Percentiles rank a stretch among this genome's conserved stretches.
These are phyloP conservation scores for Dinochytrium kinnereticum DNA, from an alignment of 371 early-diverging fungal genomes.

Conservation along the genomic window DNA sequence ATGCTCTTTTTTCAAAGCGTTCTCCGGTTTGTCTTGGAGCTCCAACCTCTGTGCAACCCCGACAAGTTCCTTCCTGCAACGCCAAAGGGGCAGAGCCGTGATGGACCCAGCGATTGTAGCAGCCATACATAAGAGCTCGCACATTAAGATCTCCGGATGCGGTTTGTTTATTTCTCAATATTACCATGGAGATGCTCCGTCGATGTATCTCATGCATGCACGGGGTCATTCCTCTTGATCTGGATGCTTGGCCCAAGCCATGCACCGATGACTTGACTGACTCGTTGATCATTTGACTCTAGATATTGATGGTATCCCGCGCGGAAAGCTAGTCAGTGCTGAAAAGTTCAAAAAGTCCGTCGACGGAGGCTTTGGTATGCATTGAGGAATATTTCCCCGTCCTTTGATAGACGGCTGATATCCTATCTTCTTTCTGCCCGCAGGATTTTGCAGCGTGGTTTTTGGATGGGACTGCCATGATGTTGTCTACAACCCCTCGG, in stretches of 20 bases:
- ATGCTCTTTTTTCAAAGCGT: not conserved
- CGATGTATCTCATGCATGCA: no score
- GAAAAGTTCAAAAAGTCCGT: conserved; percentile 68
- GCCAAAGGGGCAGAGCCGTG: no score
- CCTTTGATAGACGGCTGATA: no score
- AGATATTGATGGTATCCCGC: conserved; percentile 79
- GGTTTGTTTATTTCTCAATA: conserved; percentile 2
- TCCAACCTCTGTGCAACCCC: no score
- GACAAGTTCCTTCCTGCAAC: no score
- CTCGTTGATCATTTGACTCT: no score
- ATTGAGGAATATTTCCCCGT: no score
- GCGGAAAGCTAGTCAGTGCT: conserved; percentile 76
- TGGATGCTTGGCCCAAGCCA: no score
- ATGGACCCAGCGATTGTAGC: not conserved
- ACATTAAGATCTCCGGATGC: conserved; percentile 35
- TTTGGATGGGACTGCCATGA: conserved; percentile 83
- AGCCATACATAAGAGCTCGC: not conserved
- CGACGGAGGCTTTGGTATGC: conserved; percentile 74
- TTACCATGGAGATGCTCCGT: not conserved
- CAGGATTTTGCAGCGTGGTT: conserved; percentile 83
- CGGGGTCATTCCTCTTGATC: no score
- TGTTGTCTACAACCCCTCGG: conserved; percentile 35
- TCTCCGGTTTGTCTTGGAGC: not conserved
- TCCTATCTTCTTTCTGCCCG: no score
- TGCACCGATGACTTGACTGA: no score